These are phyloP conservation scores for Epichloe coenophiala DNA, from an alignment of 2,329 filamentous ascomycete genomes.

Conservation along the genomic window DNA sequence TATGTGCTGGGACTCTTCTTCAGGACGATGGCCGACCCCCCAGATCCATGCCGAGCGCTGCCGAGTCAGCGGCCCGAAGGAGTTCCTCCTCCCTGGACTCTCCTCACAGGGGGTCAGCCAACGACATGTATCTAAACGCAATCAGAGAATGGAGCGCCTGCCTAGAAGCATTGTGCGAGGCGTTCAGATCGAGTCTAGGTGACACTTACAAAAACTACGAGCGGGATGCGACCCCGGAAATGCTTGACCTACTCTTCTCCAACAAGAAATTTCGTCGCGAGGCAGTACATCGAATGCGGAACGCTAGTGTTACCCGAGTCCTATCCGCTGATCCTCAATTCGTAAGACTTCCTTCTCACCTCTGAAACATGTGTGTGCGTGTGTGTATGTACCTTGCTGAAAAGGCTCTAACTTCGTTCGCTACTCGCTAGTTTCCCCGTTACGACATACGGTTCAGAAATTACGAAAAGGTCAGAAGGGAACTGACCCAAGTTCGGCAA, in stretches of 20 bases:
- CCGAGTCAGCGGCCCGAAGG: conserved; percentile 14
- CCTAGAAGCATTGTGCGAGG: conserved; percentile 27
- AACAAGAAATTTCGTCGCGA: conserved; percentile 28
- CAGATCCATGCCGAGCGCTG: conserved; percentile 9
- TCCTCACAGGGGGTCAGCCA: conserved; percentile 12
- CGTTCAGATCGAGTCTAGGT: conserved; percentile 26
- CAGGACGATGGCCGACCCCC: conserved; percentile 24
- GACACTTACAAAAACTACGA: conserved; percentile 33
- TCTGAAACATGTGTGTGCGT: too few relatives aligned
- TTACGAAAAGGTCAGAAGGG: conserved; percentile 30
- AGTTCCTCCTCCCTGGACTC: conserved; percentile 17
- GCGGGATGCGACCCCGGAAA: conserved; percentile 26
- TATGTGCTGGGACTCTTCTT: conserved; percentile 28
- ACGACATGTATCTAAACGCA: conserved; percentile 22
- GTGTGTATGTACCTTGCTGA: too few relatives aligned
- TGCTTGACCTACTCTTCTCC: conserved; percentile 28
- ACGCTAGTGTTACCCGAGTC: conserved; percentile 28
- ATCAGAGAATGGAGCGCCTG: conserved; percentile 32
- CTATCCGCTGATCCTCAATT: conserved; percentile 31
- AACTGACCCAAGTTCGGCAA: conserved; percentile 25
- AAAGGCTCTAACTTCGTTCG: not conserved
- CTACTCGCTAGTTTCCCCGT: conserved; percentile 22
- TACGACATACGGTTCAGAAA: conserved; percentile 35
- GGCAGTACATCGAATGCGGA: conserved; percentile 32
- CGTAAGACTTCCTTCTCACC: conserved; percentile 12